A percentile compares a stretch with the other conserved stretches of the same genome.
Evolutionary conservation across 768 basidiomycete species (phyloP).

Genomic region (Leucogyrophana mollusca): DNA sequence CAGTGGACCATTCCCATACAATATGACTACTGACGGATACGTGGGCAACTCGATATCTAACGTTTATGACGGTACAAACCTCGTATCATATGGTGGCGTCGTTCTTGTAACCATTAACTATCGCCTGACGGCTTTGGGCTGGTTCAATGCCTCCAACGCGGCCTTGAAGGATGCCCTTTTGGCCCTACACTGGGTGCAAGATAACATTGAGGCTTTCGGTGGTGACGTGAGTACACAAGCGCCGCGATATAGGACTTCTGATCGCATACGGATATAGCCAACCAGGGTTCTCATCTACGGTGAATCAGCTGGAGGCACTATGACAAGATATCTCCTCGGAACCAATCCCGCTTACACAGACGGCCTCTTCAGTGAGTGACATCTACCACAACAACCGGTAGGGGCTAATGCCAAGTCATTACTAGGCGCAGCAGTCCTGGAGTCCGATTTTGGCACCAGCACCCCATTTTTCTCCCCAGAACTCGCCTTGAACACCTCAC

Average conservation of each 20-base stretch:
- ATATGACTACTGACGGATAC: slow-evolving; percentile 18
- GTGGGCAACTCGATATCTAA: slow-evolving; percentile 17
- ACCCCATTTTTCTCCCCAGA: slow-evolving; percentile 14
- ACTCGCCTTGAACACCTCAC: slow-evolving; percentile 10
- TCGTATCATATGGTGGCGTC: slow-evolving; percentile 22
- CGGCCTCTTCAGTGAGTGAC: slow-evolving; percentile 16
- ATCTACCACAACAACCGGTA: not conserved
- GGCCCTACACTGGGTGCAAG: slow-evolving; percentile 36
- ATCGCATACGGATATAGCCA: slow-evolving; percentile 8
- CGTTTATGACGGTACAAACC: slow-evolving; percentile 21
- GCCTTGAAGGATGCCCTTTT: slow-evolving; percentile 29
- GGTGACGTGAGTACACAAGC: slow-evolving; percentile 33
- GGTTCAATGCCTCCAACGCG: slow-evolving; percentile 23
- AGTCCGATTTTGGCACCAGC: slow-evolving; percentile 13
- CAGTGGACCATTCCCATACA: slow-evolving; percentile 17
- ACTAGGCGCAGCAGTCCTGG: slow-evolving; percentile 14
- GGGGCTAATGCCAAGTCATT: not conserved
- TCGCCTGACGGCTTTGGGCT: slow-evolving; percentile 17
- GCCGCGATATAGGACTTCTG: not conserved
- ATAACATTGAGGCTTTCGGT: slow-evolving; percentile 35
- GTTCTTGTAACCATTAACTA: slow-evolving; percentile 24
- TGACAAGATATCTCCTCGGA: slow-evolving; percentile 15
- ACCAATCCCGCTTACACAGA: slow-evolving; percentile 16
- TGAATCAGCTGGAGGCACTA: slow-evolving; percentile 17
- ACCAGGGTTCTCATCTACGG: slow-evolving; percentile 18